Conservation (phyloP, 169 alveolate species). For the Amoebophrya sp. region DNA sequence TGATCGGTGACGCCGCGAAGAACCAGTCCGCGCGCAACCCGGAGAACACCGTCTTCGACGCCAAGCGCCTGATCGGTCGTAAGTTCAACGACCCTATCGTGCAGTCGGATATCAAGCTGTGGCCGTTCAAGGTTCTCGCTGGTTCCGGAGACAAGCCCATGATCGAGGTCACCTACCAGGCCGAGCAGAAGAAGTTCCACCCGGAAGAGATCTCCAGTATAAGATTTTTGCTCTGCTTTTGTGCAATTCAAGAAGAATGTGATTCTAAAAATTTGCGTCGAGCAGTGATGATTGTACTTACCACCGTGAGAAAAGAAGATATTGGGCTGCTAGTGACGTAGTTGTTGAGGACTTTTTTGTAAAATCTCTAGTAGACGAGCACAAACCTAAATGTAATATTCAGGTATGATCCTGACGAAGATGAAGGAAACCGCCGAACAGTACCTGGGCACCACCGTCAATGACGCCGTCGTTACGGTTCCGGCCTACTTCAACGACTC, state of each 20-base stretch:
- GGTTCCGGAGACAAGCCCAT: constrained; percentile 80
- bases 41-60: constrained; percentile 92
- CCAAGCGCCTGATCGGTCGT: constrained; percentile 95
- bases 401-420: constrained; percentile 80
- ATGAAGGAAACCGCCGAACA: constrained; percentile 96
- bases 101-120: constrained; percentile 82
- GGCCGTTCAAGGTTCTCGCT: constrained; percentile 78
- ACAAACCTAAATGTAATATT: too few species aligned
- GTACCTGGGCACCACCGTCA: constrained; percentile 84
- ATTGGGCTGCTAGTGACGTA: too few species aligned
- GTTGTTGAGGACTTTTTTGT: too few species aligned
- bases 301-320: too few species aligned
- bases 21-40: constrained; percentile 83
- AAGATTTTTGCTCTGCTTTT: background rate
- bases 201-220: constrained; percentile 94
- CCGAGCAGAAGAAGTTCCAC: constrained; percentile 81
- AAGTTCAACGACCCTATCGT: constrained; percentile 88
- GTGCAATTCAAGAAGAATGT: too few species aligned
- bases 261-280: too few species aligned
- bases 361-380: too few species aligned
- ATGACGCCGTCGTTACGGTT: constrained; percentile 95
- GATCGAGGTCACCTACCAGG: constrained; percentile 79
- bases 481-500: constrained; percentile 99
- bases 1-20: constrained; percentile 95
- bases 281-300: too few species aligned